A percentile compares a stretch with the other conserved stretches of the same genome.
phyloP scores from a whole-genome alignment of 805 yeast species.

The Metschnikowia rubicola region DNA sequence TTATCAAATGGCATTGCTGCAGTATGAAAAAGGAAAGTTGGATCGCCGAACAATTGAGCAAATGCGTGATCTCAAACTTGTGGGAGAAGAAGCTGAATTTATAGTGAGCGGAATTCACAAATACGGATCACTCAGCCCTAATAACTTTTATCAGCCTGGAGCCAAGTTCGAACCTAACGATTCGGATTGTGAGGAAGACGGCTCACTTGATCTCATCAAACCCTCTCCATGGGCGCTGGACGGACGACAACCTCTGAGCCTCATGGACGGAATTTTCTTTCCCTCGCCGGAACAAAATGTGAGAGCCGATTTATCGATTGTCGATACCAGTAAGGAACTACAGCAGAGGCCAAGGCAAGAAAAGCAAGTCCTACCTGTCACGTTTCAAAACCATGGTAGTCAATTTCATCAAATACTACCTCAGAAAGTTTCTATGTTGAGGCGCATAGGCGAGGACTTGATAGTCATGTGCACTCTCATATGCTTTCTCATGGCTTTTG shows the following conservation, averaged over 20 bases:
- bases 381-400: slow-evolving; percentile 1
- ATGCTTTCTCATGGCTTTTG: slow-evolving; percentile 32
- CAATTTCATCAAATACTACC: not conserved
- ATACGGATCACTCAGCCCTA: slow-evolving; percentile 25
- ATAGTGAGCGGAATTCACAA: slow-evolving; percentile 37
- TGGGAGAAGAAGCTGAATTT: slow-evolving; percentile 19
- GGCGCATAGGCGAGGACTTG: slow-evolving; percentile 48
- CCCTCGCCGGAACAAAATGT: slow-evolving; percentile 15
- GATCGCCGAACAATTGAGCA: slow-evolving; percentile 10
- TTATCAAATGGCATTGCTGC: slow-evolving; percentile 44
- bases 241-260: slow-evolving; percentile 18
- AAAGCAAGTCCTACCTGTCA: slow-evolving; percentile 8
- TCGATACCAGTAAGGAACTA: slow-evolving; percentile 5
- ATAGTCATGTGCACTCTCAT: slow-evolving; percentile 40
- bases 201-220: not conserved
- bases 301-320: slow-evolving; percentile 5
- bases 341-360: slow-evolving; percentile 2
- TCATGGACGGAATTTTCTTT: slow-evolving; percentile 38
- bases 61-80: slow-evolving; percentile 16
- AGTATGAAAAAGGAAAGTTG: slow-evolving; percentile 19
- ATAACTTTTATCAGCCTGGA: slow-evolving; percentile 35
- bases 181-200: slow-evolving; percentile 26
- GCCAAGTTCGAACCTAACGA: slow-evolving; percentile 23
- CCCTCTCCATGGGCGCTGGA: slow-evolving; percentile 1
- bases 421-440: slow-evolving; percentile 15